phyloP scores from a whole-genome alignment of 1,284 basidiomycete species.

The Ganoderma lingzhi region DNA sequence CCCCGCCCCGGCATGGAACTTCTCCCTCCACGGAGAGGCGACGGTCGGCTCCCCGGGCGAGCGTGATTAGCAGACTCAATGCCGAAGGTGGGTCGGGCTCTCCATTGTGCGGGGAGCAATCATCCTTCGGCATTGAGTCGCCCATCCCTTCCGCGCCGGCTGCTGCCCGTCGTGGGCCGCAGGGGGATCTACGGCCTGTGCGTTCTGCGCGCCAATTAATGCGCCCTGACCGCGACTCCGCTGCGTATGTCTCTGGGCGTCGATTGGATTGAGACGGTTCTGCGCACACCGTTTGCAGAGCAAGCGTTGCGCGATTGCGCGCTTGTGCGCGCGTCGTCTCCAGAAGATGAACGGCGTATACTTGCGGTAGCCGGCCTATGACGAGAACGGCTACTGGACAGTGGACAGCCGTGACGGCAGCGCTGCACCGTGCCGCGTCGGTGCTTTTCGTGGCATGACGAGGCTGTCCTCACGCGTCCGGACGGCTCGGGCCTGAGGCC shows the following conservation, averaged over 20 bases:
- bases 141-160: conserved; percentile 8
- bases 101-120: conserved; percentile 10
- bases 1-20: conserved; percentile 17
- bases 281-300: neutral
- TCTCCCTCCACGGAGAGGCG: conserved; percentile 26
- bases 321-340: neutral
- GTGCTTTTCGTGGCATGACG: conserved; percentile 23
- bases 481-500: conserved; percentile 21
- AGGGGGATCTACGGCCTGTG: conserved; percentile 20
- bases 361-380: conserved; percentile 5
- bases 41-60: conserved; percentile 27
- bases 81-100: conserved; percentile 3
- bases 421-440: conserved; percentile 22
- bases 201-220: neutral
- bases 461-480: conserved; percentile 13
- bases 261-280: neutral
- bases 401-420: conserved; percentile 29
- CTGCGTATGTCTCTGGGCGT: neutral
- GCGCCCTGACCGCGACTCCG: neutral
- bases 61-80: conserved; percentile 26
- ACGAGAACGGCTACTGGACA: conserved; percentile 23
- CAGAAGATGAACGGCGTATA: conserved; percentile 3
- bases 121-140: conserved; percentile 13
- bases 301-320: conserved; percentile 27
- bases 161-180: conserved; percentile 3